A percentile compares a stretch with the other conserved stretches of the same genome.
Evolutionary conservation across 208 protist genomes (phyloP).

Genomic region (Acanthamoeba polyphaga): DNA sequence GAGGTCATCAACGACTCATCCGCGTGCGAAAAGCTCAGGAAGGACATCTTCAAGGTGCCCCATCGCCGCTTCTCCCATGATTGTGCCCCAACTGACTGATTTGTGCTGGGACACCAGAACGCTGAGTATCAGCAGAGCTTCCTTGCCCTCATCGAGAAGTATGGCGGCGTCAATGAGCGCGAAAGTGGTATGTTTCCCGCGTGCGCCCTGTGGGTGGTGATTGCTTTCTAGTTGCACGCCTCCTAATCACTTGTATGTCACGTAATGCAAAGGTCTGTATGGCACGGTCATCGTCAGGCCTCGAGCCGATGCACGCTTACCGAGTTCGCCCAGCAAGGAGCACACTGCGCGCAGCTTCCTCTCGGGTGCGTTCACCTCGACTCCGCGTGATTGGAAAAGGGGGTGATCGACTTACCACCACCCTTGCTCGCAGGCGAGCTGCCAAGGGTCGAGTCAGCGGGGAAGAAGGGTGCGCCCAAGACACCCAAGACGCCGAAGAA

Average conservation of each 20-base stretch:
- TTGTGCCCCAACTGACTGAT: background rate
- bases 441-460: background rate
- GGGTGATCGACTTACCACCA: background rate
- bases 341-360: background rate
- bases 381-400: background rate
- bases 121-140: conserved; percentile 45
- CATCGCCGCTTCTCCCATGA: background rate
- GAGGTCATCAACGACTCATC: conserved; percentile 44
- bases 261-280: background rate
- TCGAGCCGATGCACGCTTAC: background rate
- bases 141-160: conserved; percentile 19
- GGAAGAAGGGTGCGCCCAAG: conserved; percentile 13
- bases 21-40: conserved; percentile 33
- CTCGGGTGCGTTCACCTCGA: background rate
- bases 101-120: background rate
- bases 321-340: conserved; percentile 26
- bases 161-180: conserved; percentile 16
- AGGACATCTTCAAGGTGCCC: conserved; percentile 57
- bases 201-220: background rate
- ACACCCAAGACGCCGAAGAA: conserved; percentile 16
- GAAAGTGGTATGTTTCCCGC: background rate
- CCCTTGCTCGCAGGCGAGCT: background rate
- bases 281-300: background rate
- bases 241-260: background rate
- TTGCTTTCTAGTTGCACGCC: background rate